Conservation (phyloP, 352 stramenopile genomes). For the Globisporangium recalcitrans region DNA sequence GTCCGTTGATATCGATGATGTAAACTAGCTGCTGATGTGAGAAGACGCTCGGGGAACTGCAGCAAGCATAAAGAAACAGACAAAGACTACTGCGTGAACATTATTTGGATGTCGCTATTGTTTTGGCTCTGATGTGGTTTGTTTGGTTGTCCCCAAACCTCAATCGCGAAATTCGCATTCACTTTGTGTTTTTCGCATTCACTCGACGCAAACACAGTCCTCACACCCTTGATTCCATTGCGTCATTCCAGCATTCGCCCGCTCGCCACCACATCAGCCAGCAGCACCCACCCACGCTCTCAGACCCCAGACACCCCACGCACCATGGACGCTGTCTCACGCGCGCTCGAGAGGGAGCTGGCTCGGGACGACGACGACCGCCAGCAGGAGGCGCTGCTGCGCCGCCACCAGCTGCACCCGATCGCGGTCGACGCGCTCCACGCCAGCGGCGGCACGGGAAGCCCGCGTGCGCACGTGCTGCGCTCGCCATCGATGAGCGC, state of each 20-base stretch:
- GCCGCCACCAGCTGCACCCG: constrained; percentile 16
- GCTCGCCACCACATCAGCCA: not conserved
- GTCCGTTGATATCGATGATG: too few species aligned
- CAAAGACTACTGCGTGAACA: too few species aligned
- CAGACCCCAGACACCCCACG: not conserved
- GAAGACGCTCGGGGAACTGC: too few species aligned
- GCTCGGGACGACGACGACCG: not conserved
- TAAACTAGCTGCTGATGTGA: too few species aligned
- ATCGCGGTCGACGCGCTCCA: constrained; percentile 1
- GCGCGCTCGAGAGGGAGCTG: constrained; percentile 14
- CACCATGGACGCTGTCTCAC: constrained; percentile 5
- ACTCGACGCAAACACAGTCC: too few species aligned
- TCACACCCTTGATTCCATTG: not conserved
- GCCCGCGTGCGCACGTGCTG: constrained; percentile 11
- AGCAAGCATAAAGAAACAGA: too few species aligned
- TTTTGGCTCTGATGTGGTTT: too few species aligned
- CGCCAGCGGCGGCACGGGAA: not conserved
- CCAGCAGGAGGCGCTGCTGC: constrained; percentile 3
- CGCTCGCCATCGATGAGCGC: constrained; percentile 15
- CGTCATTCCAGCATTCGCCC: constrained; percentile 4
- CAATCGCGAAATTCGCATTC: too few species aligned
- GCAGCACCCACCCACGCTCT: not conserved
- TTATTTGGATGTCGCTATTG: too few species aligned
- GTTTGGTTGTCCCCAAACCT: too few species aligned
- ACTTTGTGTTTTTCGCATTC: too few species aligned